Evolutionary conservation across 352 stramenopile genomes (phyloP), one percentile per base, ranked within the genome.

Genomic region (Phytophthora brassicae): DNA sequence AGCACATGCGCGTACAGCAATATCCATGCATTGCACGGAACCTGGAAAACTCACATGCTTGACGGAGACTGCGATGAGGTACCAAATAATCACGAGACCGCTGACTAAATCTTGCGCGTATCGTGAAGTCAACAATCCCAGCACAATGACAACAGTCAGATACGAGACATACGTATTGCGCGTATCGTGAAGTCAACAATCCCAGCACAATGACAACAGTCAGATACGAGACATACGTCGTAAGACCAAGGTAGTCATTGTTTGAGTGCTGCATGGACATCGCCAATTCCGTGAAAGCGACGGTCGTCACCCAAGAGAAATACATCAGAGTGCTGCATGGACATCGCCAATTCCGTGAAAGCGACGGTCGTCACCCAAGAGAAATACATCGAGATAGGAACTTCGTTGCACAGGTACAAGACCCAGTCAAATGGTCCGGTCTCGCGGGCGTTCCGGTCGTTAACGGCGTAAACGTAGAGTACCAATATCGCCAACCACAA

Each of bases 401-500:
- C 57, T 51, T 91, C 80, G 43, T 86, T 90, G 71, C 81, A 91
- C 31, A 88, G 26, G 66, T 91, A 91, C 24, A 77, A 36, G n/a
- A 71, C 63, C 84, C 84, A 92, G 54, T 89, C 76, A 51, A 86
- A 80, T 13, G 48, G 64, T 7, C 59, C 64, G n/a, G 55, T 65
- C n/a, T 65, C 61, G n/a, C 72, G 75, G 49, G 66, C 41, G 35
- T 77, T 81, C 23, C 82, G 81, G 53, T 93, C 84, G 41, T 89
- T 91, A 19, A 91, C 71, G n/a, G 84, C 75, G 70, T 89, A 91
- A 7, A 89, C 58, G 65, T 93, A 93, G 26, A 93, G 75, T 53
- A 91, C 66, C 17, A 93, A 66, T 42, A 93, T 47, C 49, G 76
- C 79, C 26, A 93, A 45, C 84, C 84, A 93, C 22, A 93, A 72